phyloP scores from a whole-genome alignment of 495 filamentous ascomycete genomes.

The Lophiostoma macrostomum region DNA sequence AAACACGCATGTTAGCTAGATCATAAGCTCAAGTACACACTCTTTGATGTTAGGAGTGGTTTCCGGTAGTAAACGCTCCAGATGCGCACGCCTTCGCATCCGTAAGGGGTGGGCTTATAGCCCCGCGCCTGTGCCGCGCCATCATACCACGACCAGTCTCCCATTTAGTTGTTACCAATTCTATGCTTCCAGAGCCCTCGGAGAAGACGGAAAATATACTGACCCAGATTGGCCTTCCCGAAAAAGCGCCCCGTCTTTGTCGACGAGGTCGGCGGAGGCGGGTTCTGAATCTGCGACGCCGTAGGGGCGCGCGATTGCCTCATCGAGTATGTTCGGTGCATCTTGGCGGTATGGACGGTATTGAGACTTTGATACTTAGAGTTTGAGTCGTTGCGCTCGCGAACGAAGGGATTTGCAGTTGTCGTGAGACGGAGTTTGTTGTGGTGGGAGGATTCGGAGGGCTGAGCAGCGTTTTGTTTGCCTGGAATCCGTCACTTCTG shows the following conservation, averaged over 20 bases:
- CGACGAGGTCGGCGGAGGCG: constrained; percentile 82
- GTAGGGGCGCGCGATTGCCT: constrained; percentile 93
- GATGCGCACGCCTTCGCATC: too few relatives aligned
- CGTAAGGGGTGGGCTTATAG: too few relatives aligned
- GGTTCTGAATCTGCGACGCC: constrained; percentile 83
- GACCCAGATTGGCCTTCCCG: constrained; percentile 79
- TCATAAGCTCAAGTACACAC: too few relatives aligned
- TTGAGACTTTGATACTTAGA: too few relatives aligned
- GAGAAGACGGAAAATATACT: constrained; percentile 39
- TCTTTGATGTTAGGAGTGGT: too few relatives aligned
- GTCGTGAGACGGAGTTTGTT: neutral
- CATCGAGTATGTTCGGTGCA: constrained; percentile 98
- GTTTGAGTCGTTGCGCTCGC: neutral
- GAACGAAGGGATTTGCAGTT: neutral
- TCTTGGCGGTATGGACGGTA: constrained; percentile 44
- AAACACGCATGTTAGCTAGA: constrained; percentile 10
- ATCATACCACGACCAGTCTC: too few relatives aligned
- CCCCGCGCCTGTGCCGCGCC: too few relatives aligned
- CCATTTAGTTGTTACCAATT: too few relatives aligned
- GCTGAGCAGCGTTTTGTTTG: constrained; percentile 14
- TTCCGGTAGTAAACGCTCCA: too few relatives aligned
- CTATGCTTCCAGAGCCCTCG: too few relatives aligned
- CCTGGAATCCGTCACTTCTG: neutral
- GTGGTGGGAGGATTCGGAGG: neutral
- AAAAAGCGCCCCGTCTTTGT: constrained; percentile 90